Percentiles rank a stretch among this genome's conserved stretches.
phyloP scores from a whole-genome alignment of 2,329 filamentous ascomycete genomes.

The Microsporum ferrugineum region DNA sequence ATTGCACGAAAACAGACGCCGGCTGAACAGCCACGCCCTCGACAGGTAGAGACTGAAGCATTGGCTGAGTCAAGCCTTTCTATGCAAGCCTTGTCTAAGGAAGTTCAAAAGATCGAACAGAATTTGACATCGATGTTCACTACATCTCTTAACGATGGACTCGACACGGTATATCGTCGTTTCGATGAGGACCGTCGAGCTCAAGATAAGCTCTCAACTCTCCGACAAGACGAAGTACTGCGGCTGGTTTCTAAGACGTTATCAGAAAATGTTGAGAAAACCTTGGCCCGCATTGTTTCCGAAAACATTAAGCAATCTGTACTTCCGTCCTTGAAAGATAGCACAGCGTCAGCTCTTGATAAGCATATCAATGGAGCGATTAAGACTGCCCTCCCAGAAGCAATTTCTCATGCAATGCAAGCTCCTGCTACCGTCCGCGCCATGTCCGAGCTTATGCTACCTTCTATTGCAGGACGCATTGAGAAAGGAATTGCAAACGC shows the following conservation, averaged over 20 bases:
- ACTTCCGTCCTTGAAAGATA: slow-evolving; percentile 59
- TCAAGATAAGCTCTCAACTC: slow-evolving; percentile 49
- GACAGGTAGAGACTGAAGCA: neutral
- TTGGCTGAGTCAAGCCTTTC: slow-evolving; percentile 21
- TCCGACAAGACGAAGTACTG: slow-evolving; percentile 59
- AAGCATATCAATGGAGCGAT: slow-evolving; percentile 65
- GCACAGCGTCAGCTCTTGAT: slow-evolving; percentile 56
- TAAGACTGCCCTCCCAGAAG: slow-evolving; percentile 55
- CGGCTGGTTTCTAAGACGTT: slow-evolving; percentile 57
- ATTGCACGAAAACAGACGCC: neutral
- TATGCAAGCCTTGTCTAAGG: slow-evolving; percentile 47
- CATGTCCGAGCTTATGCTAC: slow-evolving; percentile 60
- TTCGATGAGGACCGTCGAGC: slow-evolving; percentile 59
- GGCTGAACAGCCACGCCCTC: neutral
- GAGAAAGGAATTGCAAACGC: slow-evolving; percentile 56
- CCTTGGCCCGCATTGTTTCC: slow-evolving; percentile 63
- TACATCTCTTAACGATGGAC: slow-evolving; percentile 38
- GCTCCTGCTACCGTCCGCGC: slow-evolving; percentile 61
- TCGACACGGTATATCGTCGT: slow-evolving; percentile 47
- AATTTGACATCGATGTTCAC: slow-evolving; percentile 40
- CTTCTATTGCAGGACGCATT: slow-evolving; percentile 54
- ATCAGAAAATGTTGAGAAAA: slow-evolving; percentile 61
- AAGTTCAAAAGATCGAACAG: slow-evolving; percentile 46
- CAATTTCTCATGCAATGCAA: slow-evolving; percentile 57
- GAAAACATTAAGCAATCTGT: slow-evolving; percentile 64